phyloP scores from a whole-genome alignment of 2,329 filamentous ascomycete genomes.

The Fusarium oligoseptatum region DNA sequence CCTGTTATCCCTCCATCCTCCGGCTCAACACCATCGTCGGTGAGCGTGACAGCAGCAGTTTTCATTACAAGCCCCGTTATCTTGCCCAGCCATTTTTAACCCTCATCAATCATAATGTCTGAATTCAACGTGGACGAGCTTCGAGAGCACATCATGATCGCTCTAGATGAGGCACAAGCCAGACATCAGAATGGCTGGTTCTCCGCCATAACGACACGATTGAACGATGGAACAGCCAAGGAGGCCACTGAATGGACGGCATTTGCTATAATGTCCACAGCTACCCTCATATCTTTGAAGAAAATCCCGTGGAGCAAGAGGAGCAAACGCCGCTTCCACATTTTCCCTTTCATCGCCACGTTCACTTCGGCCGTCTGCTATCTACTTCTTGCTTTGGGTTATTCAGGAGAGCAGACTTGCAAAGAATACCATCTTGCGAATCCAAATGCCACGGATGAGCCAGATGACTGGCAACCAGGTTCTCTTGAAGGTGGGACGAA shows the following conservation, averaged over 20 bases:
- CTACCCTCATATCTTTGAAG: not conserved
- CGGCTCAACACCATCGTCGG: not conserved
- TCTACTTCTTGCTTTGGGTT: not conserved
- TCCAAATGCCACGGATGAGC: not conserved
- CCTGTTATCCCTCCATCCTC: not conserved
- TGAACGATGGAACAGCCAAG: constrained; percentile 1
- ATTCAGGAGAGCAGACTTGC: not conserved
- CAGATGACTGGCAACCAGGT: constrained; percentile 3
- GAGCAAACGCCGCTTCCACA: constrained; percentile 5
- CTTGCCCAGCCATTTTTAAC: not conserved
- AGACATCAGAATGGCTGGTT: not conserved
- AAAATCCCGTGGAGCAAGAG: constrained; percentile 5
- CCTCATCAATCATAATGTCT: not conserved
- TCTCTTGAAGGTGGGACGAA: constrained; percentile 5
- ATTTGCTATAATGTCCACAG: not conserved
- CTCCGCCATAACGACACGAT: not conserved
- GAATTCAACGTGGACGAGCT: constrained; percentile 6
- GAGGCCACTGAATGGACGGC: not conserved
- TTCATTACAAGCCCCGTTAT: not conserved
- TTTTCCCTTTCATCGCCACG: not conserved
- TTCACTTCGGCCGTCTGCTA: not conserved
- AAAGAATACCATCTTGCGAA: constrained; percentile 5
- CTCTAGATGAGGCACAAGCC: not conserved
- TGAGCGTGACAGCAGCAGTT: not conserved
- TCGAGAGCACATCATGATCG: constrained; percentile 7